Conservation (phyloP, 176 grass and related monocot genomes). For the Stipa capillata region DNA sequence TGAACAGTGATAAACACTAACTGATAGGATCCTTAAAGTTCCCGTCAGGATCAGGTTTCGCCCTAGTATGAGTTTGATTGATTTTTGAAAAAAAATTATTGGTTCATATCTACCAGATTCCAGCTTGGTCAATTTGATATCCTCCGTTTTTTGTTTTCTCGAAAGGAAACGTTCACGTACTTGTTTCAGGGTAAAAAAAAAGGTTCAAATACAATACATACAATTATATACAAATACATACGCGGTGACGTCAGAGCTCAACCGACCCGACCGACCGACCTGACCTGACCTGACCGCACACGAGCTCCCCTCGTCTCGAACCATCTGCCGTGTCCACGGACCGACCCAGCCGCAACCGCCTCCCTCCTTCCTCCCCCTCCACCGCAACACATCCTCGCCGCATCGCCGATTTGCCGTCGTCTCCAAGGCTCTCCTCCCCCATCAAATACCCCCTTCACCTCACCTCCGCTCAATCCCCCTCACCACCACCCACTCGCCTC, state of each 20-base stretch:
- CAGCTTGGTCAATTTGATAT: not conserved
- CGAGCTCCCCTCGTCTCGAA: not conserved
- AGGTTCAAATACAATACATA: too few relatives aligned
- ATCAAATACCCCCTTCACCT: conserved; percentile 20
- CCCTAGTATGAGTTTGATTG: not conserved
- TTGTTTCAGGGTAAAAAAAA: not conserved
- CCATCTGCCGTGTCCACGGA: not conserved
- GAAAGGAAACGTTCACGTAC: not conserved
- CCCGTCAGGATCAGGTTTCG: too few relatives aligned
- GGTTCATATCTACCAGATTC: not conserved
- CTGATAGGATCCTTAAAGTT: too few relatives aligned
- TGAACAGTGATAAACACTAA: too few relatives aligned
- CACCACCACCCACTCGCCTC: not conserved
- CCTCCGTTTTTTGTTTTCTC: not conserved
- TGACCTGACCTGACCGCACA: not conserved
- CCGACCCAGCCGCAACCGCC: not conserved
- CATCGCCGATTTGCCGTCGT: conserved; percentile 27
- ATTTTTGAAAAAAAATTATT: not conserved
- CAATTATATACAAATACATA: too few relatives aligned
- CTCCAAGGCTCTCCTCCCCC: conserved; percentile 49
- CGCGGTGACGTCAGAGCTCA: too few relatives aligned
- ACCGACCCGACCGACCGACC: not conserved
- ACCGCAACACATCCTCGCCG: not conserved
- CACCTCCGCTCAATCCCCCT: not conserved
- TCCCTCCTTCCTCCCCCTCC: not conserved